phyloP scores from a whole-genome alignment of 2,329 filamentous ascomycete species.

The Thermothelomyces thermophilus region DNA sequence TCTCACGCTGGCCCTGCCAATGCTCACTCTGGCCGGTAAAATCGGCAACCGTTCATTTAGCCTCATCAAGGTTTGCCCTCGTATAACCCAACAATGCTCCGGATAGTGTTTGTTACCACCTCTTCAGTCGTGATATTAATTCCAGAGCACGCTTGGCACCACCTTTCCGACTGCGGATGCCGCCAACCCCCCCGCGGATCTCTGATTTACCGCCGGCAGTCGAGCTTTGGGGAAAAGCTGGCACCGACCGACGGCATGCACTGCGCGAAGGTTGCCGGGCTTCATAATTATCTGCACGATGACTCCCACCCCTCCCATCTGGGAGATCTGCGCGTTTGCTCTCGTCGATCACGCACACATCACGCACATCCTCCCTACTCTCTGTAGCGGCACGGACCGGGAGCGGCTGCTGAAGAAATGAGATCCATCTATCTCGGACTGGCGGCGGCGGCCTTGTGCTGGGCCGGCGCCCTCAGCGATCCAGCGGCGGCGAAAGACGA shows the following conservation, averaged over 20 bases:
- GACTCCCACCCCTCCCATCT: not conserved
- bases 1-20: constrained; percentile 20
- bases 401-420: constrained; percentile 16
- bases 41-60: constrained; percentile 25
- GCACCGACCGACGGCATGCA: not conserved
- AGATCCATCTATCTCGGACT: constrained; percentile 18
- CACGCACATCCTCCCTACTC: not conserved
- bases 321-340: constrained; percentile 2
- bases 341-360: constrained; percentile 3
- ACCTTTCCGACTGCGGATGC: not conserved
- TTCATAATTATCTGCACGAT: not conserved
- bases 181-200: constrained; percentile 10
- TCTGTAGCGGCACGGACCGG: constrained; percentile 8
- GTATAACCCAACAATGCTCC: constrained; percentile 20
- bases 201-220: constrained; percentile 19
- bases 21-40: constrained; percentile 21
- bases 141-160: constrained; percentile 1
- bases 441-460: constrained; percentile 19
- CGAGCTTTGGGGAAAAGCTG: not conserved
- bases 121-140: constrained; percentile 14
- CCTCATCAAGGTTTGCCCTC: constrained; percentile 16
- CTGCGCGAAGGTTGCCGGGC: not conserved
- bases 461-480: constrained; percentile 11
- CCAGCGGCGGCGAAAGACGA: not conserved
- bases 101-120: constrained; percentile 20